Conservation (phyloP, 306 rosid species). For the Casuarina glauca region DNA sequence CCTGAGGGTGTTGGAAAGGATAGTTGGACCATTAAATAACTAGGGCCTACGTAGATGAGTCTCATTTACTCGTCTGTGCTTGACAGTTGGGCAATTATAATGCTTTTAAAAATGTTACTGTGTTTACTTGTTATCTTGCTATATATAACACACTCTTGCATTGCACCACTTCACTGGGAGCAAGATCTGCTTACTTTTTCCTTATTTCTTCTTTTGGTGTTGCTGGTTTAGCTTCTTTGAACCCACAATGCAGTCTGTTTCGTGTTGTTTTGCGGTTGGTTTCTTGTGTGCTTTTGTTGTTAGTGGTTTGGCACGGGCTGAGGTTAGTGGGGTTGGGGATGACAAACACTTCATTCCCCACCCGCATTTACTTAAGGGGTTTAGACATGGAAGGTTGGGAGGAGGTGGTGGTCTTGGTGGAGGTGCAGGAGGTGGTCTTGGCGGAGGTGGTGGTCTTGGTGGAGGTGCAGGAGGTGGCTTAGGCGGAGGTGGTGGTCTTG, state of each 20-base stretch:
- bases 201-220: not conserved
- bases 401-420: constrained; percentile 33
- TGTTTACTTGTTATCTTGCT: not conserved
- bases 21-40: constrained; percentile 48
- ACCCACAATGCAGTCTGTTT: constrained; percentile 27
- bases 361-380: constrained; percentile 27
- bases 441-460: constrained; percentile 33
- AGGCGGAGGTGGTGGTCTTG: constrained; percentile 20
- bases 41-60: constrained; percentile 33
- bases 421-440: not conserved
- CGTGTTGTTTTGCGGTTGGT: constrained; percentile 18
- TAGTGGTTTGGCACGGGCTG: constrained; percentile 34
- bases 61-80: constrained; percentile 39
- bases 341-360: constrained; percentile 34
- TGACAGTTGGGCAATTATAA: constrained; percentile 28
- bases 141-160: constrained; percentile 20
- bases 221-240: not conserved
- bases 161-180: constrained; percentile 3
- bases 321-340: constrained; percentile 18
- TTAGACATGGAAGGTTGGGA: constrained; percentile 25
- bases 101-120: not conserved
- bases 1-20: constrained; percentile 17
- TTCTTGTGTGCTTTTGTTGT: constrained; percentile 27
- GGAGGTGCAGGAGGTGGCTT: constrained; percentile 19
- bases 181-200: not conserved